Percentiles rank a stretch among this genome's conserved stretches.
phyloP scores from a whole-genome alignment of 805 yeast species.

The Zygosaccharomyces kombuchaensis region DNA sequence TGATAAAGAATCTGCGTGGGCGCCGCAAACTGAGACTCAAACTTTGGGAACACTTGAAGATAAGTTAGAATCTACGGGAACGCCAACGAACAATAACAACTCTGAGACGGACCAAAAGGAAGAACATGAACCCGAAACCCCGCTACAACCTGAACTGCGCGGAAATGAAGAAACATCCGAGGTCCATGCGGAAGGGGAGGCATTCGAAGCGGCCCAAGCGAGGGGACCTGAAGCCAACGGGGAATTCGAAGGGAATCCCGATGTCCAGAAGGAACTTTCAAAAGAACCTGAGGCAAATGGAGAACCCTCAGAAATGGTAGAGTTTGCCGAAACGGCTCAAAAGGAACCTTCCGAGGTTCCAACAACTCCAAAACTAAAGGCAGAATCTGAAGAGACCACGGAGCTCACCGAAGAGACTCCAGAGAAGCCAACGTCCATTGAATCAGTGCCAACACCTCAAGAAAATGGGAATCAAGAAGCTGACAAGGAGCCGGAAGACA shows the following conservation, averaged over 20 bases:
- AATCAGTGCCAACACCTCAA: constrained; percentile 7
- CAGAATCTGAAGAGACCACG: constrained; percentile 14
- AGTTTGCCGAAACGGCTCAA: neutral
- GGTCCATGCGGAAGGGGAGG: neutral
- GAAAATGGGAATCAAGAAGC: constrained; percentile 16
- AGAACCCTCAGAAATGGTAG: neutral
- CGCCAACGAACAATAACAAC: too few species aligned
- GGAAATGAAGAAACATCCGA: neutral
- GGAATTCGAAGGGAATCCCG: neutral
- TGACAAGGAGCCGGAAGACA: constrained; percentile 4
- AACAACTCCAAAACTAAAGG: constrained; percentile 8
- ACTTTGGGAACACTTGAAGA: too few species aligned
- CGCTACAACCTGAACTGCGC: too few species aligned
- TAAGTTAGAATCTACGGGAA: too few species aligned
- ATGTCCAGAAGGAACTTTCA: neutral
- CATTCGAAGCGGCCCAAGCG: neutral
- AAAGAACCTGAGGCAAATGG: neutral
- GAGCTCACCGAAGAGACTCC: constrained; percentile 14
- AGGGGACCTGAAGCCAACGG: neutral
- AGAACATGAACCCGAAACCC: too few species aligned
- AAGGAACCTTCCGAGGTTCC: constrained; percentile 8
- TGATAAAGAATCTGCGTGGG: too few species aligned
- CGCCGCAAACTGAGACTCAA: too few species aligned
- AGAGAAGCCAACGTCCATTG: constrained; percentile 9
- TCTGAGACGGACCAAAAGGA: too few species aligned